Percentiles rank a stretch among this genome's conserved stretches.
phyloP scores from a whole-genome alignment of 495 filamentous ascomycete genomes.

The Melanomma pulvis-pyrius region DNA sequence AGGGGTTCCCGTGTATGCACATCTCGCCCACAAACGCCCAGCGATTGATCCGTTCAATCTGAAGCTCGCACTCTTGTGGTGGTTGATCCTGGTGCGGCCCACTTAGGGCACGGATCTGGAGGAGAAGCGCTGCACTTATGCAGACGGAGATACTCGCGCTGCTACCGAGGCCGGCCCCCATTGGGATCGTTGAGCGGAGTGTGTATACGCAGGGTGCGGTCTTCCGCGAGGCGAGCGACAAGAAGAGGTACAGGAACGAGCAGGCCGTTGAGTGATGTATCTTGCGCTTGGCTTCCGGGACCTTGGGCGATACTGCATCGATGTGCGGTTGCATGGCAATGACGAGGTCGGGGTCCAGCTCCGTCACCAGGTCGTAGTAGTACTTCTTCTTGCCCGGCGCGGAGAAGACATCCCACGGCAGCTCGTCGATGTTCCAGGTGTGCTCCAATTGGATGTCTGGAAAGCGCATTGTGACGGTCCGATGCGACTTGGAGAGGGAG shows the following conservation, averaged over 20 bases:
- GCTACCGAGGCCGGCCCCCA: constrained; percentile 87
- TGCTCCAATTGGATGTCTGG: constrained; percentile 84
- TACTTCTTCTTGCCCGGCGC: constrained; percentile 83
- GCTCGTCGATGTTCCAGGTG: constrained; percentile 85
- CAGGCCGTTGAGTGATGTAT: constrained; percentile 77
- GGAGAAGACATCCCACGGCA: constrained; percentile 83
- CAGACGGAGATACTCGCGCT: constrained; percentile 93
- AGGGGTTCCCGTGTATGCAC: constrained; percentile 95
- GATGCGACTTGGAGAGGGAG: constrained; percentile 80
- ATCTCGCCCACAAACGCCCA: constrained; percentile 98
- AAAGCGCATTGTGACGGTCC: constrained; percentile 83
- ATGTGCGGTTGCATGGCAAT: constrained; percentile 77
- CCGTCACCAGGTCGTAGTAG: constrained; percentile 84
- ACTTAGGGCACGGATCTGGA: constrained; percentile 83
- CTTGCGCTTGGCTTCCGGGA: constrained; percentile 68
- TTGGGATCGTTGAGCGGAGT: constrained; percentile 89
- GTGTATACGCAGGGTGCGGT: constrained; percentile 85
- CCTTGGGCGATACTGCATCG: constrained; percentile 63
- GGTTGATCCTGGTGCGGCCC: constrained; percentile 91
- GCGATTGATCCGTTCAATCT: constrained; percentile 91
- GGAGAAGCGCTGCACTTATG: constrained; percentile 78
- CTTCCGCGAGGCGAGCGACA: constrained; percentile 77
- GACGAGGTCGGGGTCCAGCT: constrained; percentile 79
- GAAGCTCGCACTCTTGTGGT: constrained; percentile 72
- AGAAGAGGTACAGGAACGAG: constrained; percentile 89